Base-by-base conservation (phyloP, 2,329 filamentous ascomycete genomes). In the Exophiala xenobiotica region DNA sequence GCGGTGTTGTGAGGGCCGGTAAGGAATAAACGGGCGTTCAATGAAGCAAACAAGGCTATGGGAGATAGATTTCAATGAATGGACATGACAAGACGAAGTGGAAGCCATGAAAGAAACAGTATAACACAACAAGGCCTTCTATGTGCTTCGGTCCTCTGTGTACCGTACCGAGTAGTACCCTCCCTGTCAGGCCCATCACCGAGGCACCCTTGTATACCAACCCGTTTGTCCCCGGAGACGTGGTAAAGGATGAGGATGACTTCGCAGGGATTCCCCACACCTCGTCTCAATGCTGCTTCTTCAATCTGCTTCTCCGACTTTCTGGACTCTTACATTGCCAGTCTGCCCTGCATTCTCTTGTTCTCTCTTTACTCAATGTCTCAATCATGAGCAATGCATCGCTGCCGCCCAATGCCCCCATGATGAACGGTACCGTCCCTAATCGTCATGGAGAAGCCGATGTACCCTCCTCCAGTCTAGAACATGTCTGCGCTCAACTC, bases 401-500 rank as follows among this genome's bases (percentile, higher is more conserved):
- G 44, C 58, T 60, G 60, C 60, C 58, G 56, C 60, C 58, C 43
- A 56, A 58, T 37, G 60, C 58, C 60, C 55, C 58, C 58, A 56
- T 57, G 56, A 56, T 51, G 48, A 62, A 61, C 47, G 59, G 56
- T 42, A 46, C 26, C 38, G 35, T 39, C 22, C 29, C 29, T 23
- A 20, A 33, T 27, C 50, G 50, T 53, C 57, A 59, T 59, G 57
- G 56, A 61, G 58, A 57, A 58, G 54, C 53, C 40, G 56, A 57
- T 61, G 58, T 53, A 56, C 57, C 54, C 11, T 47, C 47, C 20
- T 60, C 58, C 11, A 61, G 68, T 2, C 67, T 76, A 37, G 61
- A 86, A 79, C 14, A 75, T 78, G 51, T 91, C 82, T 72, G 87
- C 81, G 51, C 86, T 78, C 1, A 76, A 74, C 59, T 90, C 79